A percentile compares a stretch with the other conserved stretches of the same genome.
These are phyloP conservation scores for Entonaema liquescens DNA, from an alignment of 495 filamentous ascomycete species.

Conservation along the genomic window DNA sequence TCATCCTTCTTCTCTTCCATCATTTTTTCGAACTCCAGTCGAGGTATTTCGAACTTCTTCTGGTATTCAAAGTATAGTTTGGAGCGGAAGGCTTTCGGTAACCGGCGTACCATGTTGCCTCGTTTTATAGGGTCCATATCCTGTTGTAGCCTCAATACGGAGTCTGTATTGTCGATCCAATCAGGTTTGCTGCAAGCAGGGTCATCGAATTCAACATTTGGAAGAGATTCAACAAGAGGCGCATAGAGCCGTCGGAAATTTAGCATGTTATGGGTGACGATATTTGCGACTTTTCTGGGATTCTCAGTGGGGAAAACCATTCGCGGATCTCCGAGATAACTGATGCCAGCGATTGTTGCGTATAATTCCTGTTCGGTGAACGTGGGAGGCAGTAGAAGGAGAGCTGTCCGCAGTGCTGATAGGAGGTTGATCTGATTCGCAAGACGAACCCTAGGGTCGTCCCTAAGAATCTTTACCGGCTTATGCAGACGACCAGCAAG, in stretches of 20 bases:
- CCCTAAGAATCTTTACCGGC: conserved; percentile 95
- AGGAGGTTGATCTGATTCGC: conserved; percentile 95
- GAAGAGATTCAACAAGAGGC: conserved; percentile 86
- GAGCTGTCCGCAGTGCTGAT: conserved; percentile 86
- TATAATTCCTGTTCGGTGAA: conserved; percentile 93
- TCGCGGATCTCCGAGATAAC: conserved; percentile 92
- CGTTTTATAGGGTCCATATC: conserved; percentile 91
- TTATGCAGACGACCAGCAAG: conserved; percentile 95
- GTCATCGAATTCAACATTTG: conserved; percentile 86
- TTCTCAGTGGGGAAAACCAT: conserved; percentile 91
- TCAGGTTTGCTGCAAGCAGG: conserved; percentile 64
- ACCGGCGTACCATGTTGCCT: conserved; percentile 93
- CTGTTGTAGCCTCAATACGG: conserved; percentile 68
- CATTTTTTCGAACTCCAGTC: conserved; percentile 84
- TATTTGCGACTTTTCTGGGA: conserved; percentile 91
- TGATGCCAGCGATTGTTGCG: conserved; percentile 86
- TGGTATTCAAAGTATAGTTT: conserved; percentile 95
- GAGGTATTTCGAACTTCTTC: conserved; percentile 84
- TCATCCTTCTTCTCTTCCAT: conserved; percentile 76
- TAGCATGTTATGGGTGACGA: conserved; percentile 86
- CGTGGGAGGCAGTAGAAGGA: conserved; percentile 80
- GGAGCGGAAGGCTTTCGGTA: conserved; percentile 86
- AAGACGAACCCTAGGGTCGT: conserved; percentile 87
- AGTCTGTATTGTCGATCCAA: conserved; percentile 71
- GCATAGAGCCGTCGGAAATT: conserved; percentile 92